Conservation (phyloP, 768 basidiomycete genomes). For the Lactarius indigo region DNA sequence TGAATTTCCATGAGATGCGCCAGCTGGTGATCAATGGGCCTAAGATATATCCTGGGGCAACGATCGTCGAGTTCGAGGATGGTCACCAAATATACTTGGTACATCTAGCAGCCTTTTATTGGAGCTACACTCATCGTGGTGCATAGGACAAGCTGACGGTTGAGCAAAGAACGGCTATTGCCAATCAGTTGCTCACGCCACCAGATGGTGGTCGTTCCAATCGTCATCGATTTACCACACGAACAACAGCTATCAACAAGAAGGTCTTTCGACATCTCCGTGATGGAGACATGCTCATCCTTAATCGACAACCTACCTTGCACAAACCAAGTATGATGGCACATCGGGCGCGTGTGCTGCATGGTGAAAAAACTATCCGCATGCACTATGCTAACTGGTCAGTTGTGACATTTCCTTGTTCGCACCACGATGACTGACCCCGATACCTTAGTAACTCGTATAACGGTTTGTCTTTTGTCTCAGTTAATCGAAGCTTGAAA, state of each 20-base stretch:
- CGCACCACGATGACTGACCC: constrained; percentile 24
- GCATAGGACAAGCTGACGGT: constrained; percentile 75
- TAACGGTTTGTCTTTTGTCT: constrained; percentile 58
- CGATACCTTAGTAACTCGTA: constrained; percentile 78
- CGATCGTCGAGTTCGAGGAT: constrained; percentile 93
- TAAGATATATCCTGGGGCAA: constrained; percentile 85
- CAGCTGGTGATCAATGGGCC: constrained; percentile 91
- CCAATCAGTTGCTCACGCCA: constrained; percentile 91
- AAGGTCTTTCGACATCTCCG: constrained; percentile 95
- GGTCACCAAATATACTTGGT: constrained; percentile 85
- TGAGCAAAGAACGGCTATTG: constrained; percentile 92
- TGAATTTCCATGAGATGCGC: constrained; percentile 85
- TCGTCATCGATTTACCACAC: constrained; percentile 62
- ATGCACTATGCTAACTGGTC: constrained; percentile 99
- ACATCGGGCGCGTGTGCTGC: constrained; percentile 85
- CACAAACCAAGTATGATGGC: constrained; percentile 99
- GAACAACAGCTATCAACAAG: constrained; percentile 83
- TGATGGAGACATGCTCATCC: constrained; percentile 91
- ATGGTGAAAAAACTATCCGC: constrained; percentile 97
- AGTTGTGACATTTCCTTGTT: constrained; percentile 29
- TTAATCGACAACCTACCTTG: constrained; percentile 96
- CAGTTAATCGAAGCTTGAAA: constrained; percentile 13
- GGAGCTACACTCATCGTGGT: background rate
- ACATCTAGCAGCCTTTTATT: constrained; percentile 27
- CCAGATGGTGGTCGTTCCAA: constrained; percentile 62